Base-by-base conservation (phyloP, 176 grass and related monocot genomes). In the Poa annua region DNA sequence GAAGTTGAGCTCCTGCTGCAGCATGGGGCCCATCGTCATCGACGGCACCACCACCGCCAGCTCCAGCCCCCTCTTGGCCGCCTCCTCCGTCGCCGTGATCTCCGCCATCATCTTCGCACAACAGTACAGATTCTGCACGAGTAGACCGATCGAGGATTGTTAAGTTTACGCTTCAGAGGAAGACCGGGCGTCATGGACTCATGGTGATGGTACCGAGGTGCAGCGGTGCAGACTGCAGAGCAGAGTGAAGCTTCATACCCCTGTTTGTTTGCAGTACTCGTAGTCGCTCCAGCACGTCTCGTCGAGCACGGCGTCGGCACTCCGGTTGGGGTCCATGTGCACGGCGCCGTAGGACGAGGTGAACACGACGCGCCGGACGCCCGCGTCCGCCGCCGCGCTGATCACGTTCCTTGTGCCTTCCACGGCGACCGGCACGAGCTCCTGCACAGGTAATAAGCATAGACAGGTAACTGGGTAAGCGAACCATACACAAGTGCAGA, bases 271-370 rank as follows among this genome's bases (percentile, higher is more conserved):
- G 81, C 91, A 93, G 85, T 17, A 93, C 0, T 88, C 78, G 47
- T 81, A 83, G 79, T 93, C 91, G 81, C 91, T 93, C 91, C 91
- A 93, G 83, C 85, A 91, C 0, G 72, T 74, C 88, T 93, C 91
- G 81, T 93, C 88, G 32, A 90, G 77, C 11, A 90, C 65, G 26
- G 71, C 32, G 71, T 94, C 91, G 32, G 91, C 85, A 61, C 74
- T 84, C 1, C 91, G 62, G 59, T 45, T 93, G 7, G 91, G 91
- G 74, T 93, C 77, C 88, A 93, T 93, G 79, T 93, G 88, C 4
- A 93, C 91, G 2, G 82, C 91, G 47, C 91, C 88, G 36, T 88
- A 82, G 13, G 88, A 84, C 0, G 88, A 90, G 0, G 91, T 90
- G 85, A 93, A 82, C 0, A 93, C 85, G 1, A 91, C 49, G 0